A percentile compares a stretch with the other conserved stretches of the same genome.
Conservation (phyloP, 2,329 filamentous ascomycete species). For the Xylaria sp. region DNA sequence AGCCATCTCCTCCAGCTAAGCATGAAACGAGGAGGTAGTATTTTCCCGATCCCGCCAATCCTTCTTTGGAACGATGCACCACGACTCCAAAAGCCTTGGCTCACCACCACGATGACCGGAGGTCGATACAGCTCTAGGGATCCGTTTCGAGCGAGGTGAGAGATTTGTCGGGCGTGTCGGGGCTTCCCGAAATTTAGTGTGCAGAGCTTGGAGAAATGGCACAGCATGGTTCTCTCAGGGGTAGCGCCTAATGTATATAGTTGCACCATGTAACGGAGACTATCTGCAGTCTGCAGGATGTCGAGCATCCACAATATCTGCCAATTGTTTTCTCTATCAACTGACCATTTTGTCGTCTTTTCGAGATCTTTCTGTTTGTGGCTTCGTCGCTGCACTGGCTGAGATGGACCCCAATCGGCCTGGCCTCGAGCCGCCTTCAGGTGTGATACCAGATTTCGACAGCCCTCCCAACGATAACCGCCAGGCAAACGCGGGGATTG, state of each 20-base stretch:
- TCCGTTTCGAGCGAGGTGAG: neutral
- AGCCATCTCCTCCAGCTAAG: neutral
- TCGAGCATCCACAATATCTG: neutral
- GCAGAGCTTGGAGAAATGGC: neutral
- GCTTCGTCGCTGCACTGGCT: neutral
- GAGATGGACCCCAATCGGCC: slow-evolving; percentile 13
- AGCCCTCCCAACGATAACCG: slow-evolving; percentile 7
- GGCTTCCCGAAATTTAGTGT: neutral
- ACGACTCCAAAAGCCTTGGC: slow-evolving; percentile 11
- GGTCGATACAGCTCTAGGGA: neutral
- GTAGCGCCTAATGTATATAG: neutral
- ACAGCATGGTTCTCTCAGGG: neutral
- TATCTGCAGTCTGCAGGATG: neutral
- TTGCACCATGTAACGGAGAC: neutral
- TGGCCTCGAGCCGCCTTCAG: slow-evolving; percentile 1
- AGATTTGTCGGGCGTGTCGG: slow-evolving; percentile 5
- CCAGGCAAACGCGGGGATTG: slow-evolving; percentile 14
- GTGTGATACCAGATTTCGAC: slow-evolving; percentile 3
- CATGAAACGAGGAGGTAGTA: slow-evolving; percentile 16
- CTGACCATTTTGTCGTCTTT: neutral
- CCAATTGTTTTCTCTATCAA: neutral
- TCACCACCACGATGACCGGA: neutral
- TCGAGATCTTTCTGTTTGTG: neutral
- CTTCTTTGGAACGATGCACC: slow-evolving; percentile 6
- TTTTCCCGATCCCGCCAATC: slow-evolving; percentile 6